Base-by-base conservation (phyloP, 331 rosid genomes). In the Acacia pycnantha region DNA sequence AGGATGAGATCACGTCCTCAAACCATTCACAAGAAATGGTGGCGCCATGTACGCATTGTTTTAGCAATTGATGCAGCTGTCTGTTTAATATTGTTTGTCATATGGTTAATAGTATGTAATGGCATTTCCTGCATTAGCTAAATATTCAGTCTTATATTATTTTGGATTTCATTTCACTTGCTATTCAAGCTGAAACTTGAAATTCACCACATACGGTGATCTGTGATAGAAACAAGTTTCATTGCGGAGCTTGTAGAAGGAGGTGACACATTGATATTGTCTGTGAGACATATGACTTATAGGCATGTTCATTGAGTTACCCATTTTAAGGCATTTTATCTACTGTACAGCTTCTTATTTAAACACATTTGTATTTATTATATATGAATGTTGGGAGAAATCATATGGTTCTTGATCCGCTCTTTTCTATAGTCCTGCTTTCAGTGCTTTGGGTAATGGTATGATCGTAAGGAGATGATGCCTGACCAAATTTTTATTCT, bases 51-150 rank as follows among this genome's bases (percentile, higher is more conserved):
- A 83, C 85, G 91, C 67, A 90, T 92, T 82, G 89, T 91, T 67
- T 89, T 92, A 70, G 97, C 97, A 35, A 87, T 92, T n/a, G 93
- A 90, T 88, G 94, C 91, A 15, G 97, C 86, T 74, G 87, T 90
- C 53, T 92, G 97, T 79, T 22, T 92, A 68, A 73, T 84, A 81
- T 84, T 92, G 82, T 84, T 90, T 65, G 78, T 84, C 79, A 88
- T 94, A 83, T 94, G 98, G 98, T 85, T 92, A 85, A 41, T 77
- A 19, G 82, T 94, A 56, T 94, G 97, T 29, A 73, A 0, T 11
- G 98, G 98, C 69, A 33, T 91, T 70, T 84, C 91, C 65, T 94
- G 96, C 89, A 76, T 91, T 44, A 83, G 82, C 43, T 94, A 91
- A 90, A 69, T 18, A 74, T 27, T 33, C 61, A 41, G 66, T 68